Conservation (phyloP, 805 yeast genomes). For the Yarrowia keelungensis region DNA sequence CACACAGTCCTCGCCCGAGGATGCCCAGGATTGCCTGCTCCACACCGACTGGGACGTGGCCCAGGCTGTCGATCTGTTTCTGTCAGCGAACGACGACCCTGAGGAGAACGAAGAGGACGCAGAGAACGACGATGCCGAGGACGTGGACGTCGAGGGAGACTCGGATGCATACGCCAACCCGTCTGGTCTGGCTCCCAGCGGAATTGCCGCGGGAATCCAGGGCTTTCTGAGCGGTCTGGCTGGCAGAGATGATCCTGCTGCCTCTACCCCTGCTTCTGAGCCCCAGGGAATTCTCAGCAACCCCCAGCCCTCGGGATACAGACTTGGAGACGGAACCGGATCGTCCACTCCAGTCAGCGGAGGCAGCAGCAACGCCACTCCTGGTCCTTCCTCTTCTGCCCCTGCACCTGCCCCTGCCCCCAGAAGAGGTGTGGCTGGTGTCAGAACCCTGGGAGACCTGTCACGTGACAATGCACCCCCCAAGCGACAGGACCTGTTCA, state of each 20-base stretch:
- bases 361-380: constrained; percentile 16
- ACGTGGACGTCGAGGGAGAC: constrained; percentile 9
- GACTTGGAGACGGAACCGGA: constrained; percentile 35
- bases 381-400: constrained; percentile 29
- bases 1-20: constrained; percentile 52
- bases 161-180: constrained; percentile 32
- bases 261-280: constrained; percentile 8
- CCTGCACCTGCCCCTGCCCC: constrained; percentile 33
- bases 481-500: constrained; percentile 55
- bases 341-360: constrained; percentile 10
- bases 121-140: constrained; percentile 34
- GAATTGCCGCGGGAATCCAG: constrained; percentile 36
- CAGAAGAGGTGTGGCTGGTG: constrained; percentile 41
- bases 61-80: constrained; percentile 41
- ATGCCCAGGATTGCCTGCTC: constrained; percentile 53
- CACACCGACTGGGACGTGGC: constrained; percentile 49
- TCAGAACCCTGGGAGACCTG: constrained; percentile 49
- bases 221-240: constrained; percentile 27
- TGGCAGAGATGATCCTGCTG: constrained; percentile 32
- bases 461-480: constrained; percentile 45
- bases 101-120: constrained; percentile 29
- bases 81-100: constrained; percentile 35
- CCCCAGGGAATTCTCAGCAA: constrained; percentile 19
- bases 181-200: constrained; percentile 32
- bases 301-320: constrained; percentile 30